phyloP scores from a whole-genome alignment of 768 basidiomycete genomes.

The Tulasnella calospora region DNA sequence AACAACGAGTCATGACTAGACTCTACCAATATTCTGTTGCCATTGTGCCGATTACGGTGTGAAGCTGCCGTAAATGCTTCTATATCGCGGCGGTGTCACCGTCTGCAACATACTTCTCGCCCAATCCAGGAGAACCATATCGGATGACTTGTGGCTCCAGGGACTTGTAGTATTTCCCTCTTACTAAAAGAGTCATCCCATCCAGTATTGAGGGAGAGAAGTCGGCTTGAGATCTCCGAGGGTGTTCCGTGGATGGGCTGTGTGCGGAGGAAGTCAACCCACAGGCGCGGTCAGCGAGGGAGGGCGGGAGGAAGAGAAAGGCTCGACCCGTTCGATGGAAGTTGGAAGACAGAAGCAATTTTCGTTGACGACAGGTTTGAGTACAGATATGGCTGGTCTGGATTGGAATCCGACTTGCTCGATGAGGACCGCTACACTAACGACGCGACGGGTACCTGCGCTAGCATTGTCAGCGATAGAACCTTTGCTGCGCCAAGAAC shows the following conservation, averaged over 20 bases:
- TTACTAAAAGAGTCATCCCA: background rate
- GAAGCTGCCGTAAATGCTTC: no score
- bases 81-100: no score
- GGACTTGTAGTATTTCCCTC: no score
- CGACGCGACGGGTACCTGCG: background rate
- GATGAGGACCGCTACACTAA: background rate
- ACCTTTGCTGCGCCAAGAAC: background rate
- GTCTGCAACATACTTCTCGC: no score
- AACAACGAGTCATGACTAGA: no score
- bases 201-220: background rate
- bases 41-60: no score
- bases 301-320: no score
- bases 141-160: no score
- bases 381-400: background rate
- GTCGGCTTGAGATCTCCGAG: background rate
- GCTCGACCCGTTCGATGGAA: background rate
- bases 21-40: no score
- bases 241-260: background rate
- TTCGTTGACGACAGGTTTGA: background rate
- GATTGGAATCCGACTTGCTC: background rate
- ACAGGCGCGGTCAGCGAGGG: background rate
- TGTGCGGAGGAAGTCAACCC: background rate
- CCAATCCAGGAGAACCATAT: no score
- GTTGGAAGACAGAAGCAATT: background rate
- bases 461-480: background rate